phyloP scores from a whole-genome alignment of 2,329 filamentous ascomycete genomes.

The Ophiocordyceps unilateralis region DNA sequence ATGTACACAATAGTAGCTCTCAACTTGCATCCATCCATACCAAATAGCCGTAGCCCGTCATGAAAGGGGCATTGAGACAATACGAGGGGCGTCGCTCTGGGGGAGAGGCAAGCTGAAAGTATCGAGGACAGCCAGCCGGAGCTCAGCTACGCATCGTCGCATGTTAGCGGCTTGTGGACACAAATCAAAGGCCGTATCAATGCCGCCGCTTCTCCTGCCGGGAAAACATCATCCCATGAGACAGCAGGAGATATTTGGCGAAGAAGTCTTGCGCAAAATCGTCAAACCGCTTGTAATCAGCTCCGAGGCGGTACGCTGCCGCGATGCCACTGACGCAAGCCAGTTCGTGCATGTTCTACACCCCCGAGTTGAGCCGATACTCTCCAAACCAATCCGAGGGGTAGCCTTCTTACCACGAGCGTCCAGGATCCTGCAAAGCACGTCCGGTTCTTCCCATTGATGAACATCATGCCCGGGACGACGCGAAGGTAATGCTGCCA shows the following conservation, averaged over 20 bases:
- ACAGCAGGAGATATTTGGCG: conserved; percentile 26
- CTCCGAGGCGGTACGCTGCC: conserved; percentile 51
- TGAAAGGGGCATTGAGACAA: no score
- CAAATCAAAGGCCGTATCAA: background rate
- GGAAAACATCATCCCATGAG: conserved; percentile 23
- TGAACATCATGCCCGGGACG: conserved; percentile 55
- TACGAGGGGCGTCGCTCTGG: no score
- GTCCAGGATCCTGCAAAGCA: conserved; percentile 52
- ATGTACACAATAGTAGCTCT: no score
- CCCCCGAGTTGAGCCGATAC: no score
- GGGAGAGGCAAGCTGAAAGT: no score
- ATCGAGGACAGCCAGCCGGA: no score
- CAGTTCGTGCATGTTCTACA: conserved; percentile 48
- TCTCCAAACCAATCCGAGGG: no score
- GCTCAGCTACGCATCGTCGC: background rate
- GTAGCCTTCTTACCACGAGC: conserved; percentile 33
- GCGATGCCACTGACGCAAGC: conserved; percentile 55
- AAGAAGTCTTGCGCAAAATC: conserved; percentile 30
- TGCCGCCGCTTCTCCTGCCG: conserved; percentile 14
- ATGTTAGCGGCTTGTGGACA: background rate
- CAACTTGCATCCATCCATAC: no score
- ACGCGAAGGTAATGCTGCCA: conserved; percentile 48
- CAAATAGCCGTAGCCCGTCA: no score
- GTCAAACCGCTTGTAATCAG: conserved; percentile 43
- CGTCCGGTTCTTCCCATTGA: conserved; percentile 48